Conservation (phyloP, 1,284 basidiomycete species). For the Phylloporus sp. region DNA sequence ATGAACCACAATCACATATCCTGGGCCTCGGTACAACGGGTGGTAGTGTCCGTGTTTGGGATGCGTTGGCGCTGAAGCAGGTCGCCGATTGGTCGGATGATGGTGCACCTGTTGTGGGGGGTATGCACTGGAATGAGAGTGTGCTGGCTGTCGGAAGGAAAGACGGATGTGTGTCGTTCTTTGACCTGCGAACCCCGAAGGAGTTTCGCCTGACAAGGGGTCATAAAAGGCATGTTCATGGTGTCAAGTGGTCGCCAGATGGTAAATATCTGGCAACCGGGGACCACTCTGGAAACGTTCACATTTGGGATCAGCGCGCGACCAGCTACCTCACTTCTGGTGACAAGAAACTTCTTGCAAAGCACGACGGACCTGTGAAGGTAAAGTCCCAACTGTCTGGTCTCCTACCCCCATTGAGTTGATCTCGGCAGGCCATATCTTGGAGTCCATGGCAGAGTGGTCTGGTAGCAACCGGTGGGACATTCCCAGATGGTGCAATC, state of each 20-base stretch:
- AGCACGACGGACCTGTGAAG: slow-evolving; percentile 59
- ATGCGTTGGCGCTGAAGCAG: slow-evolving; percentile 37
- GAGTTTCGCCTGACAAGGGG: slow-evolving; percentile 35
- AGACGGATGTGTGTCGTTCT: slow-evolving; percentile 44
- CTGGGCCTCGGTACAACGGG: slow-evolving; percentile 45
- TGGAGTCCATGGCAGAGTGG: slow-evolving; percentile 94
- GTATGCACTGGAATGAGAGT: slow-evolving; percentile 46
- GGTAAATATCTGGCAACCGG: slow-evolving; percentile 47
- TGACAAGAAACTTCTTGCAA: slow-evolving; percentile 48
- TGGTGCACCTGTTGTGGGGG: slow-evolving; percentile 42
- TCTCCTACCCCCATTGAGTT: not conserved
- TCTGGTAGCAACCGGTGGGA: slow-evolving; percentile 85
- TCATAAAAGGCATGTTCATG: slow-evolving; percentile 48
- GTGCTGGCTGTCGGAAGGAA: slow-evolving; percentile 46
- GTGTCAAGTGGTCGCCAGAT: slow-evolving; percentile 50
- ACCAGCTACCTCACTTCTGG: slow-evolving; percentile 36
- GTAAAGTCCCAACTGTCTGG: slow-evolving; percentile 39
- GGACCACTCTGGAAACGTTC: slow-evolving; percentile 46
- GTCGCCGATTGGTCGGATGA: slow-evolving; percentile 42
- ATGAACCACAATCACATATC: slow-evolving; percentile 32
- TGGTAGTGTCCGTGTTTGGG: slow-evolving; percentile 48
- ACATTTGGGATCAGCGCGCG: slow-evolving; percentile 50
- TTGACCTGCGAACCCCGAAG: slow-evolving; percentile 41
- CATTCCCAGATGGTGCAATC: slow-evolving; percentile 74
- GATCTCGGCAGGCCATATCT: slow-evolving; percentile 67